phyloP scores from a whole-genome alignment of 768 basidiomycete genomes.

The Strobilomyces confusus region DNA sequence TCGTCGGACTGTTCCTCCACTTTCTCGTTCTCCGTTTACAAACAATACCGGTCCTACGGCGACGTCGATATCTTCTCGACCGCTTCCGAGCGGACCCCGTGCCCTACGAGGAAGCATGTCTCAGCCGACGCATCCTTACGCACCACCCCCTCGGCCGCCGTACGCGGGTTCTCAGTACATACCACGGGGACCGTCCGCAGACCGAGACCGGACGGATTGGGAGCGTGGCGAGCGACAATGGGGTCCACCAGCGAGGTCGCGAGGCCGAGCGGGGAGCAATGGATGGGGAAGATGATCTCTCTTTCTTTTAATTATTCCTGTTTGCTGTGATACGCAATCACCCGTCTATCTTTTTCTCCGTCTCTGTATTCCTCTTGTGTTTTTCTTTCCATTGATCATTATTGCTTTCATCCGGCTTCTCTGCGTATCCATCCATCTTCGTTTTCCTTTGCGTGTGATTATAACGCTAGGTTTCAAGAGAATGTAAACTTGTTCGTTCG shows the following conservation, averaged over 20 bases:
- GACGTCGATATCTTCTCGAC: conserved; percentile 28
- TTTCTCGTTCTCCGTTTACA: conserved; percentile 29
- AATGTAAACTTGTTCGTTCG: conserved; percentile 6
- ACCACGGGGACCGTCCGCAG: conserved; percentile 50
- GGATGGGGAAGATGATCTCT: conserved; percentile 32
- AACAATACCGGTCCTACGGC: conserved; percentile 18
- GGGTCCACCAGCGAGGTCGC: conserved; percentile 22
- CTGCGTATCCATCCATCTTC: neutral
- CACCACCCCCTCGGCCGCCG: conserved; percentile 16
- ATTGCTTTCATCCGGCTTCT: conserved; percentile 26
- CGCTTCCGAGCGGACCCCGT: conserved; percentile 38
- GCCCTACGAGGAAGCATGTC: conserved; percentile 32
- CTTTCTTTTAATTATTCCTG: conserved; percentile 7
- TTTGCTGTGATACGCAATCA: conserved; percentile 10
- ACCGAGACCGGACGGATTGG: conserved; percentile 46
- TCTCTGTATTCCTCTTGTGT: neutral
- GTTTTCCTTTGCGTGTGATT: conserved; percentile 8
- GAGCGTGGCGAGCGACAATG: conserved; percentile 41
- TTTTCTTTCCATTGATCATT: conserved; percentile 28
- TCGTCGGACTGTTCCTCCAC: conserved; percentile 30
- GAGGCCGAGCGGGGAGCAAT: conserved; percentile 34
- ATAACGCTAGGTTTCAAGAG: conserved; percentile 5
- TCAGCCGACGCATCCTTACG: conserved; percentile 21
- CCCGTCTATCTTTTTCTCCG: neutral
- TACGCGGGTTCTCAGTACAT: conserved; percentile 32